Percentiles rank a stretch among this genome's conserved stretches.
These are phyloP conservation scores for Solanum chacoense DNA, from an alignment of 305 asterid genomes.

Conservation along the genomic window DNA sequence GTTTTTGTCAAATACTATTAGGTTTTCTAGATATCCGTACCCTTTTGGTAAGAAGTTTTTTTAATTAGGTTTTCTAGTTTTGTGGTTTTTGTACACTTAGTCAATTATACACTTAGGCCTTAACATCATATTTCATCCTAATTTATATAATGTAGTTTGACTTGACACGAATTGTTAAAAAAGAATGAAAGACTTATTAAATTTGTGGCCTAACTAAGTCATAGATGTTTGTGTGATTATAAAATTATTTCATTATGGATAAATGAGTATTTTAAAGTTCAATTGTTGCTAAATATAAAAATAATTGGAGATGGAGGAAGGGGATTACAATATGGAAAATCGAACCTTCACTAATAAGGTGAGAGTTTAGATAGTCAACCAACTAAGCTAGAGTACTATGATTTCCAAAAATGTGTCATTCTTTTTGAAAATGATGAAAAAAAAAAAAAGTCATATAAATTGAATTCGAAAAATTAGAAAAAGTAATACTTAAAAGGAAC, in stretches of 20 bases:
- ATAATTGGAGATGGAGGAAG: not conserved
- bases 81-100: not conserved
- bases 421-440: too few relatives aligned
- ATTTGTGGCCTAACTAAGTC: not conserved
- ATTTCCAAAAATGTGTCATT: too few relatives aligned
- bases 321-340: not conserved
- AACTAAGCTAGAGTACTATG: not conserved
- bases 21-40: not conserved
- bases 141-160: not conserved
- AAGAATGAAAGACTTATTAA: not conserved
- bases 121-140: not conserved
- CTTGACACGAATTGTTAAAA: too few relatives aligned
- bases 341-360: not conserved
- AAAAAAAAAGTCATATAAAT: too few relatives aligned
- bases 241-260: not conserved
- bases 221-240: too few relatives aligned
- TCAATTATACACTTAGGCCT: not conserved
- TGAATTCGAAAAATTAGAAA: not conserved
- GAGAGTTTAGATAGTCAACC: not conserved
- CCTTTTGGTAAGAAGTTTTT: not conserved
- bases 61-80: not conserved
- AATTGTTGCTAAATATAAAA: not conserved
- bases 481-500: not conserved
- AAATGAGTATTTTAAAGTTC: not conserved
- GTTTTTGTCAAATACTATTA: not conserved